A percentile compares a stretch with the other conserved stretches of the same genome.
These are phyloP conservation scores for Primulina tabacum DNA, from an alignment of 257 asterid species.

Conservation along the genomic window DNA sequence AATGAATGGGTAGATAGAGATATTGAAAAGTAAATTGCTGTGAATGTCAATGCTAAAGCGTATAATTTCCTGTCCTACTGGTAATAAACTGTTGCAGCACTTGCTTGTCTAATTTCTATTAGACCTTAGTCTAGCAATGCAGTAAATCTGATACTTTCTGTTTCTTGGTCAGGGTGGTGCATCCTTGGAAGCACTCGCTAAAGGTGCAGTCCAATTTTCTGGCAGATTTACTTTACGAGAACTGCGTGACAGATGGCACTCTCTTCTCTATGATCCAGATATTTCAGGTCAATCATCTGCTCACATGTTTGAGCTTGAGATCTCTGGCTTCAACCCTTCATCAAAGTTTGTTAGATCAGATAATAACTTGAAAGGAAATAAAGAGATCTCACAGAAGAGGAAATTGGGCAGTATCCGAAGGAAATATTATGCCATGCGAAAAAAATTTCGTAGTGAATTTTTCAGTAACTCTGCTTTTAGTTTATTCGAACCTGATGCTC, in stretches of 20 bases:
- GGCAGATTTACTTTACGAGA: conserved; percentile 68
- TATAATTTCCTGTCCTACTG: neutral
- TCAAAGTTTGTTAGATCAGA: conserved; percentile 54
- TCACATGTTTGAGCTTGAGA: conserved; percentile 72
- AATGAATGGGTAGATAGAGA: neutral
- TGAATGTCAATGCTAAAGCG: neutral
- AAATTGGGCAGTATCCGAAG: conserved; percentile 62
- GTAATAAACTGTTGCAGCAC: neutral
- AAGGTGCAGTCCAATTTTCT: conserved; percentile 87
- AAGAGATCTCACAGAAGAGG: conserved; percentile 56
- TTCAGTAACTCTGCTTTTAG: conserved; percentile 51
- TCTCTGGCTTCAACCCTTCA: conserved; percentile 59
- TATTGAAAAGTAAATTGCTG: neutral
- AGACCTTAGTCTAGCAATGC: conserved; percentile 11
- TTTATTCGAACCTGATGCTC: conserved; percentile 53
- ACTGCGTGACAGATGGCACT: conserved; percentile 71
- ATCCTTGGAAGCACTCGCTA: conserved; percentile 89
- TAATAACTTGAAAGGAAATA: conserved; percentile 38
- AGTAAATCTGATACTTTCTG: conserved; percentile 5
- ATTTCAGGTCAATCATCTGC: conserved; percentile 64
- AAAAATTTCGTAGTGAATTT: conserved; percentile 62
- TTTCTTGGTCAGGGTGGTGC: conserved; percentile 66
- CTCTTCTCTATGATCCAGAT: conserved; percentile 86
- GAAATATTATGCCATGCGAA: conserved; percentile 73
- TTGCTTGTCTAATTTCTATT: conserved; percentile 4